phyloP scores from a whole-genome alignment of 768 basidiomycete species.

The Cystofilobasidium capitatum region DNA sequence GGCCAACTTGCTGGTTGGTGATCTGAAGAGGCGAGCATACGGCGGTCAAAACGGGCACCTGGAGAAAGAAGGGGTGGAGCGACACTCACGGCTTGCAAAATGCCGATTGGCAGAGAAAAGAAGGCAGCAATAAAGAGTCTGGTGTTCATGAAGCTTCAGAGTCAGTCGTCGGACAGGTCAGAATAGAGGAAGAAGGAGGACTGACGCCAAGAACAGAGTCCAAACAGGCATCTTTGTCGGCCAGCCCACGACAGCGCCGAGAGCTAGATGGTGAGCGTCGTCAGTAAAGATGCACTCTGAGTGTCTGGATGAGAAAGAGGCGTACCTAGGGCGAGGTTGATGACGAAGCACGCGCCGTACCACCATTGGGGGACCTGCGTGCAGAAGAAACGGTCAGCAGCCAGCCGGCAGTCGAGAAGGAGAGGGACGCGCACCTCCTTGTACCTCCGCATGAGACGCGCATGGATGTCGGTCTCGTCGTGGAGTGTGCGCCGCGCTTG shows the following conservation, averaged over 20 bases:
- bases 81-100: slow-evolving; percentile 22
- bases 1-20: slow-evolving; percentile 23
- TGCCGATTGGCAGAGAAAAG: slow-evolving; percentile 26
- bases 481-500: slow-evolving; percentile 9
- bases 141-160: background rate
- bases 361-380: slow-evolving; percentile 17
- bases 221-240: slow-evolving; percentile 24
- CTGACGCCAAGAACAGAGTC: slow-evolving; percentile 20
- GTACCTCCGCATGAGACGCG: slow-evolving; percentile 22
- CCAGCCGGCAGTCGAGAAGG: too few species aligned
- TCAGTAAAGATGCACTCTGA: background rate
- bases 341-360: slow-evolving; percentile 12
- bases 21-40: background rate
- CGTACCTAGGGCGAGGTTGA: slow-evolving; percentile 20
- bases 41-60: background rate
- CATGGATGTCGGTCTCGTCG: slow-evolving; percentile 26
- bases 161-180: background rate
- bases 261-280: background rate
- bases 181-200: background rate
- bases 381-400: background rate
- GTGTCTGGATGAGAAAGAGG: background rate
- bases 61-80: background rate
- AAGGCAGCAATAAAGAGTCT: slow-evolving; percentile 15
- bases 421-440: background rate
- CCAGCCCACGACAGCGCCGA: slow-evolving; percentile 18